Base-by-base conservation (phyloP, 2,329 filamentous ascomycete genomes). In the Dactylellina drechsleri region DNA sequence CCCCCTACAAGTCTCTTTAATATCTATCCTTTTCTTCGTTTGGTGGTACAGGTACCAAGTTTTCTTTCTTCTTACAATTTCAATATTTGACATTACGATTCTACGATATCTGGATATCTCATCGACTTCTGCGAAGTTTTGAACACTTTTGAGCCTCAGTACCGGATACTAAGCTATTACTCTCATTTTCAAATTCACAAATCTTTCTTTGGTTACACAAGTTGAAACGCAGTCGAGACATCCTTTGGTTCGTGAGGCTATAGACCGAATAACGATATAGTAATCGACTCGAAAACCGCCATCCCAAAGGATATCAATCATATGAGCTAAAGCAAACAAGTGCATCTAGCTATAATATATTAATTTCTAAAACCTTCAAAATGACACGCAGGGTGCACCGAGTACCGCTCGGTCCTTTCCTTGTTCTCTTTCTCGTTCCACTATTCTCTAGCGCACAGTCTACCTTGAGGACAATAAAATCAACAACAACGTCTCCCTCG, bases 371-470 rank as follows among this genome's bases (percentile, higher is more conserved):
- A 13, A 20, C 53, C 26, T 28, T 54, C 50, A 62, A 70, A 36
- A 70, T 70, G 66, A 70, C 66, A 57, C 66, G 66, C 50, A 47
- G 58, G 45, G 66, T 70, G 66, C 66, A 62, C 57, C 49, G 66
- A 56, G 66, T 70, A 43, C 66, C 66, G 41, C 66, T 70, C 26
- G 66, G 66, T 8, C 66, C 66, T 41, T 70, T 70, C 57, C 4
- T 70, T 18, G 66, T 70, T 18, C 50, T 70, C 26, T 70, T 57
- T 20, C 57, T 70, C 13, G 31, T 57, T 13, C 66, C 66, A 40
- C 57, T 61, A n/a, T 47, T 70, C 31, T 56, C 50, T 16, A 40
- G 16, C 5, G 66, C 66, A 62, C 47, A 70, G 20, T 68, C 54
- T 36, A 36, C 31, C 31, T 36, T 36, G 31, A 36, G 6, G 2